These are phyloP conservation scores for Cladosporium colombiae DNA, from an alignment of 2,329 filamentous ascomycete species.

Conservation along the genomic window DNA sequence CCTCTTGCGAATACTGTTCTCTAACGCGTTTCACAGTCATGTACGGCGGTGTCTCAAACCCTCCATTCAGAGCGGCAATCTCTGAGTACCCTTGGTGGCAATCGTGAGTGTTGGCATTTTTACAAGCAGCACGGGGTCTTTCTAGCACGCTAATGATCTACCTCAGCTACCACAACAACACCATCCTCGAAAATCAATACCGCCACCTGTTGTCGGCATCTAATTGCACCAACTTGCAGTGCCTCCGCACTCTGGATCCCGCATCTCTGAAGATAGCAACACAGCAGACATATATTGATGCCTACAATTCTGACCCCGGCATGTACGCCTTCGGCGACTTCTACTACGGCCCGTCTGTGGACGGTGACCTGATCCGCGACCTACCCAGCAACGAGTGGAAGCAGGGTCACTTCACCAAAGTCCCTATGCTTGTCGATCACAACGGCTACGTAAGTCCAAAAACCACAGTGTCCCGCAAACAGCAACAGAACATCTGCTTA, in stretches of 20 bases:
- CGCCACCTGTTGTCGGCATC: slow-evolving; percentile 32
- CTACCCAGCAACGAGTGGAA: slow-evolving; percentile 39
- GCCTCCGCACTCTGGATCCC: slow-evolving; percentile 28
- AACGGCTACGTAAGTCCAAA: slow-evolving; percentile 34
- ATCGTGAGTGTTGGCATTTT: slow-evolving; percentile 18
- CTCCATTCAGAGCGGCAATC: slow-evolving; percentile 48
- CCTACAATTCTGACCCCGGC: not conserved
- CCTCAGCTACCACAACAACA: slow-evolving; percentile 24
- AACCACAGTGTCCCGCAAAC: not conserved
- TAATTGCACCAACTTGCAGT: slow-evolving; percentile 35
- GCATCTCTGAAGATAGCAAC: slow-evolving; percentile 23
- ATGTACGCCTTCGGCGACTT: slow-evolving; percentile 42
- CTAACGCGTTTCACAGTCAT: slow-evolving; percentile 24
- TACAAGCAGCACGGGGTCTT: not conserved
- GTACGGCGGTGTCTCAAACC: slow-evolving; percentile 40
- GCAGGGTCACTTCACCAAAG: slow-evolving; percentile 38
- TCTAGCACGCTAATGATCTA: not conserved
- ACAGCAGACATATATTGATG: slow-evolving; percentile 28
- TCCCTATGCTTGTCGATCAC: slow-evolving; percentile 40
- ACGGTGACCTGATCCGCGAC: slow-evolving; percentile 42
- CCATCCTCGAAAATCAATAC: slow-evolving; percentile 23
- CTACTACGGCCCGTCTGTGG: slow-evolving; percentile 45
- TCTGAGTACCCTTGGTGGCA: slow-evolving; percentile 42
- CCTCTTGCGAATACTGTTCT: not conserved
- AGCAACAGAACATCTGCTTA: not conserved